Evolutionary conservation across 495 filamentous ascomycete species (phyloP).

Genomic region (Annulohypoxylon nitens): DNA sequence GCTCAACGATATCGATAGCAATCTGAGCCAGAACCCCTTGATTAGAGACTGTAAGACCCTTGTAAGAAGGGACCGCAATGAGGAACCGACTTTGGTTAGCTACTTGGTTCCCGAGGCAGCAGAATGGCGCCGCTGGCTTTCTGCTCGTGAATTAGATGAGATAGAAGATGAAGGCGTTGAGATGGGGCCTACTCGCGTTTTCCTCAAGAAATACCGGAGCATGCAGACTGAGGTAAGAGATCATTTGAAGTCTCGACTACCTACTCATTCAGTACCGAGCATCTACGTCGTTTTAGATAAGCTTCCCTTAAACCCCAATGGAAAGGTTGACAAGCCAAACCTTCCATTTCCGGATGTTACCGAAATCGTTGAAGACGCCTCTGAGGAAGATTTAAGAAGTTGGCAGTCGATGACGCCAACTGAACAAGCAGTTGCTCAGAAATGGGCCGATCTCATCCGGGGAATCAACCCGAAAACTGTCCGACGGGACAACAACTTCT

Average conservation of each 20-base stretch:
- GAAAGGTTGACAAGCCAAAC: conserved; percentile 91
- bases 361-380: conserved; percentile 63
- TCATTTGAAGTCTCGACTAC: conserved; percentile 79
- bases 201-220: conserved; percentile 71
- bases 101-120: conserved; percentile 89
- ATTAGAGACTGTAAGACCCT: conserved; percentile 91
- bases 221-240: conserved; percentile 82
- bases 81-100: conserved; percentile 89
- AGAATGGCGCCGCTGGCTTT: conserved; percentile 77
- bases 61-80: conserved; percentile 86
- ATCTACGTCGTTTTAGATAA: conserved; percentile 83
- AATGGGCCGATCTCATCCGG: conserved; percentile 63
- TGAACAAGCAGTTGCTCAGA: conserved; percentile 53
- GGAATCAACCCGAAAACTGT: conserved; percentile 72
- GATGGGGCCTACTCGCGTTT: conserved; percentile 59
- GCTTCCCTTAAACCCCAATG: conserved; percentile 93
- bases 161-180: conserved; percentile 61
- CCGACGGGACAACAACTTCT: conserved; percentile 78
- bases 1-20: conserved; percentile 91
- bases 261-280: conserved; percentile 82
- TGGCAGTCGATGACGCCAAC: conserved; percentile 71
- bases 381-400: conserved; percentile 74
- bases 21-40: conserved; percentile 81
- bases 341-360: conserved; percentile 90
- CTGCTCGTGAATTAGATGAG: conserved; percentile 66